Percentiles rank a stretch among this genome's conserved stretches.
Conservation (phyloP, 495 filamentous ascomycete genomes). For the Talaromyces adpressus region DNA sequence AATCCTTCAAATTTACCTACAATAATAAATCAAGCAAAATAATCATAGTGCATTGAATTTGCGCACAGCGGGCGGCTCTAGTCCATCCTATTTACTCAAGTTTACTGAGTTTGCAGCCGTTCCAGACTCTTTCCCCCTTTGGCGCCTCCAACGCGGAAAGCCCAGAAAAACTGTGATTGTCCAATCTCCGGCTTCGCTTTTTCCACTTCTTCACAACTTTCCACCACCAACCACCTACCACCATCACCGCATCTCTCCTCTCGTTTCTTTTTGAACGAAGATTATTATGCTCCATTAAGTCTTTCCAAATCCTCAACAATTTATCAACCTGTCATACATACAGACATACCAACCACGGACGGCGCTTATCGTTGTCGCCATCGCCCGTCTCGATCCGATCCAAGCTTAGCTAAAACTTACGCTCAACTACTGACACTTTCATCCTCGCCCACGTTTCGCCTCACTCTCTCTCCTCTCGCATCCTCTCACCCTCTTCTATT, state of each 20-base stretch:
- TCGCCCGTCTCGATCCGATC: not conserved
- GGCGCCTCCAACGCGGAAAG: not conserved
- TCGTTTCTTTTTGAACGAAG: not conserved
- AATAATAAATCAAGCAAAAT: not conserved
- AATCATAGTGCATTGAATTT: not conserved
- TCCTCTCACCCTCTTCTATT: slow-evolving; percentile 20
- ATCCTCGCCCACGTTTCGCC: slow-evolving; percentile 6
- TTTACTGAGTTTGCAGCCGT: not conserved
- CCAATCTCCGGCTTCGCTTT: slow-evolving; percentile 8
- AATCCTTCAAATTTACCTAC: not conserved
- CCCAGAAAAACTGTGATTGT: slow-evolving; percentile 1
- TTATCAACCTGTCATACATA: slow-evolving; percentile 3
- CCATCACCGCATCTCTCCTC: slow-evolving; percentile 4
- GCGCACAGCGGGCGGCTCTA: not conserved
- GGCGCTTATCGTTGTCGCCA: slow-evolving; percentile 13
- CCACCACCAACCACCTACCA: slow-evolving; percentile 1
- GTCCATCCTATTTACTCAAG: not conserved
- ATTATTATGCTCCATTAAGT: not conserved
- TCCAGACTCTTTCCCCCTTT: slow-evolving; percentile 2
- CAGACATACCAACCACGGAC: slow-evolving; percentile 5
- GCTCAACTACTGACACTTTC: not conserved
- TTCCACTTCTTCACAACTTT: slow-evolving; percentile 12
- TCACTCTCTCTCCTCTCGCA: slow-evolving; percentile 13
- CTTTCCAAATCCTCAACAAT: slow-evolving; percentile 5
- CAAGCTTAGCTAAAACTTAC: not conserved